Evolutionary conservation across 768 basidiomycete genomes (phyloP), one percentile per base, ranked within the genome.

Genomic region (Collybiopsis luxurians): DNA sequence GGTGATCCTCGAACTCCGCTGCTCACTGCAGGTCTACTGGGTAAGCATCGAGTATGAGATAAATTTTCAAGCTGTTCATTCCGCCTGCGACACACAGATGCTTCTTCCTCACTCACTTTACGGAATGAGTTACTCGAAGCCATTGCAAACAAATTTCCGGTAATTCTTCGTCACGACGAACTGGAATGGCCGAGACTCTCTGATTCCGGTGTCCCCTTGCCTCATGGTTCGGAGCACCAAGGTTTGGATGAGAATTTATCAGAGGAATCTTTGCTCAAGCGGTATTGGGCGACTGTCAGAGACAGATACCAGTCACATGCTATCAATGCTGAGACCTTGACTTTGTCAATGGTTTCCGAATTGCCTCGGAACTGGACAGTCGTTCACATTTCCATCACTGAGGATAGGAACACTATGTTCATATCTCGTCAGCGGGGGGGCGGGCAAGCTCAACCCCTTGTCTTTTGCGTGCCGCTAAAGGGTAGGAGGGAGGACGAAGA

Each of bases 381-480:
- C 21, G 74, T 97, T 57, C 90, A 87, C 59, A 84, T 98, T 62
- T 89, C 80, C 64, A 78, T 98, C 55, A 88, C 92, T 0, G 84
- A 89, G 1, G 93, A 97, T 64, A 86, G 85, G 60, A 86, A 82
- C 60, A 89, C 90, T 6, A 78, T 98, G 67, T 87, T 98, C 60
- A 71, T 97, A 44, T 86, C 90, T 3, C 86, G 95, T 15, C 87
- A 93, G 63, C 81, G 87, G 23, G 77, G 81, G 1, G 77, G 75
- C 6, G 7, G 23, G 2, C 57, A 71, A 7, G 61, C 58, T 24
- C 62, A 79, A 3, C 90, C 94, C 0, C 74, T 98, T 24, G 77
- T 98, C 12, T 94, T 98, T 70, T 92, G 90, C 59, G 77, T 98
- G 1, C 96, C 97, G 0, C 76, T 98, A 23, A 89, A 92, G 59